Conservation (phyloP, 2,329 filamentous ascomycete species). For the Aspergillus fijiensis region DNA sequence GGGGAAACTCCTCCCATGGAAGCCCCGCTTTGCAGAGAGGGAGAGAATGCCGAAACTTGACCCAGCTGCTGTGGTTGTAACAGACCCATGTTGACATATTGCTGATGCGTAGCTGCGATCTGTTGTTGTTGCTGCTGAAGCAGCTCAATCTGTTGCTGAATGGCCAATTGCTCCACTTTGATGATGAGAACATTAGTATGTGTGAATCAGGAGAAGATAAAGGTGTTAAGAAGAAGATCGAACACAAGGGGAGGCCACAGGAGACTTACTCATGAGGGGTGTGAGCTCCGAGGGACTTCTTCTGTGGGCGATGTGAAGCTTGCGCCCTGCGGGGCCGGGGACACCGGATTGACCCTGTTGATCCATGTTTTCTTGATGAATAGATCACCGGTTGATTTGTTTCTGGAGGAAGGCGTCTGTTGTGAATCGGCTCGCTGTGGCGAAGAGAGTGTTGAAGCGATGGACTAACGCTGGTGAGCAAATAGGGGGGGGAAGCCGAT, state of each 20-base stretch:
- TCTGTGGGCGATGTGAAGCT: slow-evolving; percentile 95
- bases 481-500: slow-evolving; percentile 25
- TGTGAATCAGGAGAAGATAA: slow-evolving; percentile 37
- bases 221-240: background rate
- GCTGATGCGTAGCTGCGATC: slow-evolving; percentile 92
- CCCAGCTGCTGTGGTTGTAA: slow-evolving; percentile 82
- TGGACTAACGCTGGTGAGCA: slow-evolving; percentile 24
- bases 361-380: slow-evolving; percentile 55
- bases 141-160: slow-evolving; percentile 97
- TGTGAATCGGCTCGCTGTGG: slow-evolving; percentile 15
- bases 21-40: slow-evolving; percentile 65
- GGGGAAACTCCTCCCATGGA: slow-evolving; percentile 72
- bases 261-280: slow-evolving; percentile 88
- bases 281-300: slow-evolving; percentile 96
- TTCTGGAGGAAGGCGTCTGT: slow-evolving; percentile 14
- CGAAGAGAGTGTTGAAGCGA: slow-evolving; percentile 27
- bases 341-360: slow-evolving; percentile 58
- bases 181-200: slow-evolving; percentile 18
- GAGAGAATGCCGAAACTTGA: slow-evolving; percentile 69
- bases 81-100: slow-evolving; percentile 97
- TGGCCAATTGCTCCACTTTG: slow-evolving; percentile 91
- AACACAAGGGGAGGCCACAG: background rate
- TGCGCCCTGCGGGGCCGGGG: slow-evolving; percentile 76
- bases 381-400: slow-evolving; percentile 17
- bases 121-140: slow-evolving; percentile 98